Base-by-base conservation (phyloP, 164 flowering plant genomes). In the Vitis riparia region DNA sequence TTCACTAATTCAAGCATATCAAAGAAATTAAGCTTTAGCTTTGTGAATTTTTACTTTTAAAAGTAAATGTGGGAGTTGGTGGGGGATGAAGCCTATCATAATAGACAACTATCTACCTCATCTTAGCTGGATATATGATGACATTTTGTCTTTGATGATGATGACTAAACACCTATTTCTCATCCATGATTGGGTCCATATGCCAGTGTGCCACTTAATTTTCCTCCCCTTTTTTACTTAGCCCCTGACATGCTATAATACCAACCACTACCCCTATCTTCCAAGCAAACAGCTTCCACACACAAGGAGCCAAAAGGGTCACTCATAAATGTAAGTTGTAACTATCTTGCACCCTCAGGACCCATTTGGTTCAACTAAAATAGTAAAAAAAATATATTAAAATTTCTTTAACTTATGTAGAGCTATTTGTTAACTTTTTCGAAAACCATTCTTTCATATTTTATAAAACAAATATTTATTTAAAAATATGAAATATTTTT, bases 61-160 rank as follows among this genome's bases (percentile, higher is more conserved):
- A 53, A 53, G 12, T 6, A 50, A 17, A 3, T 4, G 44, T 37
- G 59, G 9, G 4, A 19, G n/a, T 16, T 5, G 59, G 8, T 19
- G 16, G 10, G 30, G 19, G 16, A 8, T 16, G 29, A 57, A 19
- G 27, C 59, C 59, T 7, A 8, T 19, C 59, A 16, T 57, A 30
- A 53, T 16, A 56, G 16, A 12, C 30, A 58, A 58, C 64, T 11
- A 61, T 53, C 47, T 56, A 63, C n/a, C 63, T 50, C 19, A 12
- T 30, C 65, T 59, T 72, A 73, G 76, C 76, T 73, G 76, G 70
- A 72, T 12, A 49, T 59, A 67, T 51, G 53, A 55, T 44, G 76
- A 73, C 71, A 67, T 19, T 67, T 62, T 67, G 62, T 68, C 68
- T 50, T 23, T 62, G 51, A 73, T 68, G 71, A 73, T 61, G 13